Percentiles rank a stretch among this genome's conserved stretches.
These are phyloP conservation scores for Bruguiera gymnorhiza DNA, from an alignment of 345 rosid species.

Conservation along the genomic window DNA sequence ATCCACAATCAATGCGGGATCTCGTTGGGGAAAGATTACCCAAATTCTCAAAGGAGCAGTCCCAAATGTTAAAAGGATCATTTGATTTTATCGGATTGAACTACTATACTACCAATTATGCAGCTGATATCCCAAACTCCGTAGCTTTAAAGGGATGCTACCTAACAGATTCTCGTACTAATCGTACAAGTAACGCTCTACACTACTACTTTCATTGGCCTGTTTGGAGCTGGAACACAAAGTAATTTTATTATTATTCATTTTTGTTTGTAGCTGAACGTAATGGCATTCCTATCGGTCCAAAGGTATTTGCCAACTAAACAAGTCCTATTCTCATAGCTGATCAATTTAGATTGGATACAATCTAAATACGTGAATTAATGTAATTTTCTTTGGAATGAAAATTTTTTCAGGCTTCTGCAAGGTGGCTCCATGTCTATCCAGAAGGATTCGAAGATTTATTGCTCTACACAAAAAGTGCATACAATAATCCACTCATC, in stretches of 20 bases:
- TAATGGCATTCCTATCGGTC: slow-evolving; percentile 20
- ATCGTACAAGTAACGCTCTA: neutral
- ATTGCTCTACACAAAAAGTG: slow-evolving; percentile 8
- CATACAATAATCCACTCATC: slow-evolving; percentile 37
- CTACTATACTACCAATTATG: slow-evolving; percentile 9
- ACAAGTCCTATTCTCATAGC: too few species aligned
- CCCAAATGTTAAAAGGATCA: slow-evolving; percentile 5
- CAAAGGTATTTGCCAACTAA: slow-evolving; percentile 3
- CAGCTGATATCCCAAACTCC: neutral
- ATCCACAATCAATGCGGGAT: slow-evolving; percentile 2
- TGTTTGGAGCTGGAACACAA: too few species aligned
- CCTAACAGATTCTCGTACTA: neutral
- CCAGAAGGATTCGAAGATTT: slow-evolving; percentile 21
- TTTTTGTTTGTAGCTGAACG: slow-evolving; percentile 10
- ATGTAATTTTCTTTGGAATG: too few species aligned
- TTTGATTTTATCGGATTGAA: slow-evolving; percentile 13
- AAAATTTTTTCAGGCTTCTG: slow-evolving; percentile 13
- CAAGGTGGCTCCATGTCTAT: slow-evolving; percentile 21
- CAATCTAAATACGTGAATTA: too few species aligned
- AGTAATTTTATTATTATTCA: neutral
- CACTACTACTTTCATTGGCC: neutral
- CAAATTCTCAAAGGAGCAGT: slow-evolving; percentile 3
- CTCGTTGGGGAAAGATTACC: slow-evolving; percentile 2
- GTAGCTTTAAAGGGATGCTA: neutral
- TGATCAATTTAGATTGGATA: neutral